Percentiles rank a stretch among this genome's conserved stretches.
These are phyloP conservation scores for Rhizopus sp. DNA, from an alignment of 371 early-diverging fungal species.

Conservation along the genomic window DNA sequence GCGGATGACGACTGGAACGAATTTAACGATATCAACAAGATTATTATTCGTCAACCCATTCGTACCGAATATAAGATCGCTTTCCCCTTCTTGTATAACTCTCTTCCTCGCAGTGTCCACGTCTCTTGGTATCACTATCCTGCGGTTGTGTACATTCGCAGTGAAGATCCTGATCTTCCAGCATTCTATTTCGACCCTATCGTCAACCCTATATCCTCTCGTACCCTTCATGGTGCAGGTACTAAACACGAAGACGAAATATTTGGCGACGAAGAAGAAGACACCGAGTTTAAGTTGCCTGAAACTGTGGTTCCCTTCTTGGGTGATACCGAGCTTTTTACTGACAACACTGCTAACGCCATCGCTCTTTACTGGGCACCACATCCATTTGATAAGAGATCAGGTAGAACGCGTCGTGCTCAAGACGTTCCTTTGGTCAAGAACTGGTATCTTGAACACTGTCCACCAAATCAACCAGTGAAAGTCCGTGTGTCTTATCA, in stretches of 20 bases:
- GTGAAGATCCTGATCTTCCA: conserved; percentile 95
- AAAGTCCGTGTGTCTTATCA: conserved; percentile 98
- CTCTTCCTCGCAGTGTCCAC: conserved; percentile 90
- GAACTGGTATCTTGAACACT: conserved; percentile 97
- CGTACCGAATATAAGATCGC: conserved; percentile 99
- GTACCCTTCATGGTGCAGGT: conserved; percentile 59
- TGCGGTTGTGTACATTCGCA: conserved; percentile 81
- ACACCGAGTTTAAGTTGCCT: conserved; percentile 79
- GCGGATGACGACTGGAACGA: conserved; percentile 99
- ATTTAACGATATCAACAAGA: conserved; percentile 99
- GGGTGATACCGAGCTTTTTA: conserved; percentile 76
- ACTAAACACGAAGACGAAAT: conserved; percentile 81
- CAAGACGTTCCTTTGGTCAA: conserved; percentile 95
- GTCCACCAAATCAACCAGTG: conserved; percentile 91
- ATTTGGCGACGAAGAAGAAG: conserved; percentile 81
- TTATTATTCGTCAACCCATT: conserved; percentile 97
- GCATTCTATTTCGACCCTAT: conserved; percentile 97
- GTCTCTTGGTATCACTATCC: conserved; percentile 95
- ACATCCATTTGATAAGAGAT: conserved; percentile 93
- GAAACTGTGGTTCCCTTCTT: conserved; percentile 84
- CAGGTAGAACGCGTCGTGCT: conserved; percentile 92
- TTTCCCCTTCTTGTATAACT: conserved; percentile 97
- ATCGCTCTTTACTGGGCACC: conserved; percentile 98
- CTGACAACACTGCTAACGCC: conserved; percentile 91
- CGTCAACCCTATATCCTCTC: conserved; percentile 94